A percentile compares a stretch with the other conserved stretches of the same genome.
Conservation (phyloP, 148 eudicot genomes). For the Euryodendron excelsum region DNA sequence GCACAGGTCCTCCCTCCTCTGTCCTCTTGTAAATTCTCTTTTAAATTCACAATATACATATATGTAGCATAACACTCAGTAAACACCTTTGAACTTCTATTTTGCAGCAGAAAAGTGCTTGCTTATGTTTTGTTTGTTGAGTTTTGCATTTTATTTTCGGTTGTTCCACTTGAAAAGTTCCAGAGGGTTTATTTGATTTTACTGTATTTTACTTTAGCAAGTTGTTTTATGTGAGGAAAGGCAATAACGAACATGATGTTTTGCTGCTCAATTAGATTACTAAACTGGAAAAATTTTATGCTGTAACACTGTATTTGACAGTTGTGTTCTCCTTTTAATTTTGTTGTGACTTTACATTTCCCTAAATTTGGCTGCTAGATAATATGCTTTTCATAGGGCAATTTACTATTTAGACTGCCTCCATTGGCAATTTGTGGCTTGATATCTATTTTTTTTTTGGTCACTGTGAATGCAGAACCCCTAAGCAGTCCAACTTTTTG, state of each 20-base stretch:
- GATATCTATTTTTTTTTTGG: conserved; percentile 9
- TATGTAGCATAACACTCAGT: not conserved
- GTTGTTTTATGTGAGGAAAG: not conserved
- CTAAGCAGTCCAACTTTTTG: conserved; percentile 34
- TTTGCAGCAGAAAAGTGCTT: not conserved
- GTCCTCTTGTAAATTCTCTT: not conserved
- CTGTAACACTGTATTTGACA: not conserved
- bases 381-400: not conserved
- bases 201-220: not conserved
- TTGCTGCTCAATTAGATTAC: not conserved
- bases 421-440: not conserved
- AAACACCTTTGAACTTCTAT: not conserved
- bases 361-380: not conserved
- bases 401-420: not conserved
- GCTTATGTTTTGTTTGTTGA: not conserved
- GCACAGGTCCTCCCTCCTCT: not conserved
- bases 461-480: conserved; percentile 21
- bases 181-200: not conserved
- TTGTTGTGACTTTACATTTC: not conserved
- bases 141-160: not conserved
- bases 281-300: not conserved
- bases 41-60: not conserved
- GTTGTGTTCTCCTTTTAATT: conserved; percentile 2
- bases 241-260: not conserved
- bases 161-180: not conserved